Evolutionary conservation across 768 basidiomycete species (phyloP), one percentile per base, ranked within the genome.

Genomic region (Rhizopogon vulgaris): DNA sequence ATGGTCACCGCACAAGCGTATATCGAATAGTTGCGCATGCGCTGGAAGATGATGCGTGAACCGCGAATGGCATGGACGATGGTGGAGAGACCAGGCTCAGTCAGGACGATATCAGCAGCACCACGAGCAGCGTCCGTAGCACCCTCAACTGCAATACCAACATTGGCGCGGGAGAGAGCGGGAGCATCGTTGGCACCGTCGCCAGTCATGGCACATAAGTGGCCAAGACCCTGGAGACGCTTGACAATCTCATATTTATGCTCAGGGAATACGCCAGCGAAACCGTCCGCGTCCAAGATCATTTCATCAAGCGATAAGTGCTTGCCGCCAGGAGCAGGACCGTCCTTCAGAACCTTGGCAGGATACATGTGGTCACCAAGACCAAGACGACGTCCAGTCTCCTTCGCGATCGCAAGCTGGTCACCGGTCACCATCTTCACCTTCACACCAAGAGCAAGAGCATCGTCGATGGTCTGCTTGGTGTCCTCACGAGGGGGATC

Each of bases 401-500:
- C 95, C 82, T 98, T 98, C 36, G 95, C 95, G 61, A 98, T 98
- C 58, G 95, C 95, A 66, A 98, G 91, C 77, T 98, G 95, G 69
- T 98, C 95, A 78, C 95, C 95, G n/a, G 95, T 98, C 55, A 97
- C 95, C 95, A 98, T 98, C 87, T 98, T 98, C 69, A 98, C 94
- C 69, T 86, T 88, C 62, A 98, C 94, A 71, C 95, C 95, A 66
- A 97, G 91, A 52, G 86, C 85, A 52, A 93, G 77, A 49, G 95
- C 94, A 69, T 98, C 94, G 64, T 97, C 94, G 66, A 98, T 97
- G 17, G 95, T 98, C 74, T 96, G 90, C 77, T 98, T 96, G 71
- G 95, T 98, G 67, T 98, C 95, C 1, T 89, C 88, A 72, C 95
- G 93, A 57, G 95, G 95, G 55, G 94, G 94, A 67, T 97, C 94